Conservation (phyloP, 306 rosid species). For the Quercus rubra region DNA sequence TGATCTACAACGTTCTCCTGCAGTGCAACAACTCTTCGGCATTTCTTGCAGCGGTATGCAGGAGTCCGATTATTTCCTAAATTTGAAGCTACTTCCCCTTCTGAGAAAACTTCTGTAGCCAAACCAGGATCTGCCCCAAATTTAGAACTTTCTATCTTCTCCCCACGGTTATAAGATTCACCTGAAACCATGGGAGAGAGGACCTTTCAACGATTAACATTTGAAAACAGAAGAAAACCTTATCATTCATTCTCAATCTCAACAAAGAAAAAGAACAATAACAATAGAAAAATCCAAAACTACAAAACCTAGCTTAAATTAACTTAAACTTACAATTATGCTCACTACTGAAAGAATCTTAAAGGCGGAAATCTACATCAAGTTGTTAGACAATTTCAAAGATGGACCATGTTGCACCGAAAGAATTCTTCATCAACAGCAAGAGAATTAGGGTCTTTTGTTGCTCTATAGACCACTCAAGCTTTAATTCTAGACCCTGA, state of each 20-base stretch:
- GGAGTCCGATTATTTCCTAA: slow-evolving; percentile 35
- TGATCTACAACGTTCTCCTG: slow-evolving; percentile 81
- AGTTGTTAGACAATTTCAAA: not conserved
- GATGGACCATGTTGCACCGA: not conserved
- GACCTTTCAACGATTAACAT: not conserved
- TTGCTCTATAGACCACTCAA: not conserved
- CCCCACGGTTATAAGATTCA: slow-evolving; percentile 66
- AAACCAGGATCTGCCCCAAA: slow-evolving; percentile 89
- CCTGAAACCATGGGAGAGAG: slow-evolving; percentile 45
- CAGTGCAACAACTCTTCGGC: slow-evolving; percentile 78
- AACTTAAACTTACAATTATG: not conserved
- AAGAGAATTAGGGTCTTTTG: not conserved
- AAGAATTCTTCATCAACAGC: not conserved
- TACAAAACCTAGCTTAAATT: not conserved
- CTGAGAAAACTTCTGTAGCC: slow-evolving; percentile 50
- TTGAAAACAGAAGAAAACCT: not conserved
- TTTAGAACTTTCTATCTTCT: slow-evolving; percentile 68
- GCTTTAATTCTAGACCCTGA: not conserved
- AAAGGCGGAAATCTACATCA: not conserved
- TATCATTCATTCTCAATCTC: slow-evolving; percentile 1
- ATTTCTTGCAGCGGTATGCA: slow-evolving; percentile 87
- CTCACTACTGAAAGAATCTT: not conserved
- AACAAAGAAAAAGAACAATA: not conserved
- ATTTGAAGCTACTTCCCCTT: slow-evolving; percentile 42
- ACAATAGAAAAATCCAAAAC: not conserved